Percentiles rank a stretch among this genome's conserved stretches.
Conservation (phyloP, 2,329 filamentous ascomycete genomes). For the Diaporthe aspalathi region DNA sequence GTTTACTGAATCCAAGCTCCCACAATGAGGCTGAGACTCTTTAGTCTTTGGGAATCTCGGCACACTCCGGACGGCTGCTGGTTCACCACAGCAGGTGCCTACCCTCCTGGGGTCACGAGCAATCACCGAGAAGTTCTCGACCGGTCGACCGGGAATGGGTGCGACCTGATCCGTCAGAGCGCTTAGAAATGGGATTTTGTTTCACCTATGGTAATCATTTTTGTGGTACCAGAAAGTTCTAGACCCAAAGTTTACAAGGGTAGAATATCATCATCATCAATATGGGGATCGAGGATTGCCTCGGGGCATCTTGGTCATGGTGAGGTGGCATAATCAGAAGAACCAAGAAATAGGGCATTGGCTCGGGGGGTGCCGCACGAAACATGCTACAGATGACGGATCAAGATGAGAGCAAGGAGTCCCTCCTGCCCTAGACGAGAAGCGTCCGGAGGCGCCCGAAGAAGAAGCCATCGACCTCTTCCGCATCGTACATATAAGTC, state of each 20-base stretch:
- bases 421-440: neutral
- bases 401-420: neutral
- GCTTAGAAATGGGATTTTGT: neutral
- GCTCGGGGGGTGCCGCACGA: neutral
- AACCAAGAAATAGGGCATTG: neutral
- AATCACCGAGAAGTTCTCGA: neutral
- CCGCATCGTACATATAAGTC: neutral
- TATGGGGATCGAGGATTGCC: neutral
- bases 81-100: neutral
- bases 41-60: neutral
- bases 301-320: neutral
- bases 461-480: fast-evolving
- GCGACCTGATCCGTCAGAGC: neutral
- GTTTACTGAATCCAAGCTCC: neutral
- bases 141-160: neutral
- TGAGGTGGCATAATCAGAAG: neutral
- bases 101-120: neutral
- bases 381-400: neutral
- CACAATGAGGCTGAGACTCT: neutral
- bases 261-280: neutral
- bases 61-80: neutral
- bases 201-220: neutral
- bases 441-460: neutral
- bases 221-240: neutral
- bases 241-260: neutral